Base-by-base conservation (phyloP, 2,329 filamentous ascomycete genomes). In the Fusarium sp. region DNA sequence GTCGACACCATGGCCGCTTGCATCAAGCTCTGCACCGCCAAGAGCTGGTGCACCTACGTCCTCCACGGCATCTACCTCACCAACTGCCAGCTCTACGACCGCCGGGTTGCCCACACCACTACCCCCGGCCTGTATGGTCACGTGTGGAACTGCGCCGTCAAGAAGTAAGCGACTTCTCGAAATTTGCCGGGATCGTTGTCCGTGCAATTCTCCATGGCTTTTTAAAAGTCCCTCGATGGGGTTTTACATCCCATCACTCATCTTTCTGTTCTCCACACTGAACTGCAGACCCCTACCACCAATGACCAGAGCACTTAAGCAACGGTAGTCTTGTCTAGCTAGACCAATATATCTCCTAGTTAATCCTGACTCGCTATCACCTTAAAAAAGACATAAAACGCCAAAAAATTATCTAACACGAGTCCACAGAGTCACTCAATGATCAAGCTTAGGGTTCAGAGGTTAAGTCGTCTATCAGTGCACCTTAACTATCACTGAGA, bases 21-120 rank as follows among this genome's bases (percentile, higher is more conserved):
- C 27, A 31, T 46, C 25, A 57, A 57, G 38, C 54, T 57, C 16
- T 57, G 54, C 54, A 57, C 1, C 40, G 8, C 54, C 38, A 44
- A 27, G 27, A 8, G 6, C n/a, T 57, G 54, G 54, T 57, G 54
- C 38, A 33, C 25, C 38, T 57, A 33, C 25, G 38, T 6, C n/a
- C 54, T 33, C 1, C 54, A 57, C 18, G 54, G 54, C 20, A 10
- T 25, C 5, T 31, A 1, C 38, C n/a, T 8, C 4, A 31, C 54
- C 2, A 33, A 33, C 13, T 57, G 54, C 16, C 25, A 57, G 11
- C 25, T 57, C 23, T 46, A 57, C 14, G 54, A 57, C 8, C 36
- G 36, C 38, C 13, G 8, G 38, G 25, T 33, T 8, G 1, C 7
- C 38, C 25, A 31, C 38, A 23, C 54, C 1, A 34, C 27, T 10